Evolutionary conservation across 179 eudicot genomes (phyloP).

Genomic region (Beta macrorhiza): DNA sequence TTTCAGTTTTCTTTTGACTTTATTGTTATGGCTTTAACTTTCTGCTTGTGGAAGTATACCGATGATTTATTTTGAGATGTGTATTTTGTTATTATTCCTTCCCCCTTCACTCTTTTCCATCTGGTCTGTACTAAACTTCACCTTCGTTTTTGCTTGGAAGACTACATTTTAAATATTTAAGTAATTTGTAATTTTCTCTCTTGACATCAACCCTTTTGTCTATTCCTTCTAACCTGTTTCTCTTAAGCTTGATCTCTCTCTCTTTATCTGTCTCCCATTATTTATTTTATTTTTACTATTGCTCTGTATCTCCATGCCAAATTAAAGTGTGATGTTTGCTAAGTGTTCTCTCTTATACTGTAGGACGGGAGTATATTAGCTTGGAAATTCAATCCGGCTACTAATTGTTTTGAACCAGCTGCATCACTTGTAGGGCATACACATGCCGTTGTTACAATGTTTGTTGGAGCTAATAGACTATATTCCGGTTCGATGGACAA

Average conservation of each 20-base stretch:
- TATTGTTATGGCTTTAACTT: not conserved
- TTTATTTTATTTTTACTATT: not conserved
- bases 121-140: too few relatives aligned
- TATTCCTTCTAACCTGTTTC: too few relatives aligned
- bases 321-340: not conserved
- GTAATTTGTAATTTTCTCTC: too few relatives aligned
- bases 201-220: too few relatives aligned
- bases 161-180: too few relatives aligned
- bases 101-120: too few relatives aligned
- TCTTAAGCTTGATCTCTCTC: not conserved
- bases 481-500: slow-evolving; percentile 96
- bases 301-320: not conserved
- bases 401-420: slow-evolving; percentile 84
- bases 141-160: too few relatives aligned
- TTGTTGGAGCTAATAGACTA: slow-evolving; percentile 82
- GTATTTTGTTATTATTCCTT: not conserved
- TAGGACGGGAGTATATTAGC: slow-evolving; percentile 90
- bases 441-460: slow-evolving; percentile 69
- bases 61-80: not conserved
- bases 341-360: slow-evolving; percentile 9
- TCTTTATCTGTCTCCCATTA: not conserved
- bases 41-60: not conserved
- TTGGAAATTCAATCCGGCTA: slow-evolving; percentile 75
- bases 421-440: slow-evolving; percentile 80
- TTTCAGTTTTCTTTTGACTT: not conserved